These are phyloP conservation scores for Asterella californica DNA, from an alignment of 225 moss, liverwort and hornwort genomes.

Conservation along the genomic window DNA sequence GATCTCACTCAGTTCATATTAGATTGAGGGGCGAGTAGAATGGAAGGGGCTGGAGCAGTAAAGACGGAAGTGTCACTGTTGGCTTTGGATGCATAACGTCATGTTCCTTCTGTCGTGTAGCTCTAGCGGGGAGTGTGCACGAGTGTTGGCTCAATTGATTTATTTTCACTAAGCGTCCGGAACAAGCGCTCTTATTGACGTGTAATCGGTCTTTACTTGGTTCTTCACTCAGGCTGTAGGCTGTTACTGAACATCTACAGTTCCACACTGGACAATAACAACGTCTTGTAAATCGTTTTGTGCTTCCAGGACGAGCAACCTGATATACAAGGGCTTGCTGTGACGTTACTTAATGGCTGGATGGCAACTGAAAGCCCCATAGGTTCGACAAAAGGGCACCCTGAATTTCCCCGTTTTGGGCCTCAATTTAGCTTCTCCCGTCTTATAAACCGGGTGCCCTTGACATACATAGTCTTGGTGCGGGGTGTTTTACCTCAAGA, in stretches of 20 bases:
- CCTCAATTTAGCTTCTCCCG: background rate
- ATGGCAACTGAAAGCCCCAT: conserved; percentile 93
- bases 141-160: background rate
- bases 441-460: too few relatives aligned
- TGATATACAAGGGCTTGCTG: conserved; percentile 94
- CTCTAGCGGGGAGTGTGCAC: background rate
- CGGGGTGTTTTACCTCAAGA: background rate
- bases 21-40: background rate
- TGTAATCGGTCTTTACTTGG: background rate
- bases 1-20: background rate
- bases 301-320: conserved; percentile 91
- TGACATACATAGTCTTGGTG: background rate
- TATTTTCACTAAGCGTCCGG: background rate
- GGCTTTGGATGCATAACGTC: background rate
- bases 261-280: conserved; percentile 1
- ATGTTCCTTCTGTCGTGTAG: background rate
- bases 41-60: background rate
- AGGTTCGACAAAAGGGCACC: conserved; percentile 40
- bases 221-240: background rate
- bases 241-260: too few relatives aligned
- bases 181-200: background rate
- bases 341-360: conserved; percentile 79
- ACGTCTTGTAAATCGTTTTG: background rate
- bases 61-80: background rate
- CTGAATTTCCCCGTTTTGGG: background rate